Evolutionary conservation across 2,329 filamentous ascomycete species (phyloP).

Genomic region (Colletotrichum salicis): DNA sequence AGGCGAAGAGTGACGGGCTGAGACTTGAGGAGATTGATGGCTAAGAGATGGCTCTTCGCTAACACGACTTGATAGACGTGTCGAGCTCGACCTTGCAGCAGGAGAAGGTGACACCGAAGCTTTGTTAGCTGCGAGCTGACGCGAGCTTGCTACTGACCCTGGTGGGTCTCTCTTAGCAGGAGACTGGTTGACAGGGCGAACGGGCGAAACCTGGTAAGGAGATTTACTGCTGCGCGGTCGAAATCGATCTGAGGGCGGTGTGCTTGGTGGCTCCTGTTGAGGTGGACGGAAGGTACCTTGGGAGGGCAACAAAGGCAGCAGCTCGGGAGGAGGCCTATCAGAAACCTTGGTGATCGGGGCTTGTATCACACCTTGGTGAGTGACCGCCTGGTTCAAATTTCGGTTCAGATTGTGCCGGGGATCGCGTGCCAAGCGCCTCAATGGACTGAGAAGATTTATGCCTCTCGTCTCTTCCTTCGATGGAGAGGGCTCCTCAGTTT

Average conservation of each 20-base stretch:
- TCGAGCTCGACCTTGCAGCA: not conserved
- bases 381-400: not conserved
- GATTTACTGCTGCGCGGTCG: conserved; percentile 3
- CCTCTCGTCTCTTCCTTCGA: not conserved
- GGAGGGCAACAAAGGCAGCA: not conserved
- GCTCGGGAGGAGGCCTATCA: not conserved
- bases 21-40: not conserved
- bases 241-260: not conserved
- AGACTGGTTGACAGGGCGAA: not conserved
- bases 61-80: not conserved
- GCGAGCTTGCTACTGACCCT: not conserved
- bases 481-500: conserved; percentile 7
- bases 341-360: conserved; percentile 18
- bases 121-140: not conserved
- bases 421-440: not conserved
- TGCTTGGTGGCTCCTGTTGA: conserved; percentile 10
- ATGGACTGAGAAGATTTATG: not conserved
- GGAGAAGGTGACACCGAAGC: not conserved
- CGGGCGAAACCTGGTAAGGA: not conserved
- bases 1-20: not conserved
- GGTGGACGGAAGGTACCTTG: not conserved
- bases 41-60: not conserved
- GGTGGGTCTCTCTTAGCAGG: not conserved
- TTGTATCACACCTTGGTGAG: not conserved
- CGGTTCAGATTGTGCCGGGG: not conserved